A percentile compares a stretch with the other conserved stretches of the same genome.
These are phyloP conservation scores for Cystoderma amianthinum DNA, from an alignment of 768 basidiomycete genomes.

Conservation along the genomic window DNA sequence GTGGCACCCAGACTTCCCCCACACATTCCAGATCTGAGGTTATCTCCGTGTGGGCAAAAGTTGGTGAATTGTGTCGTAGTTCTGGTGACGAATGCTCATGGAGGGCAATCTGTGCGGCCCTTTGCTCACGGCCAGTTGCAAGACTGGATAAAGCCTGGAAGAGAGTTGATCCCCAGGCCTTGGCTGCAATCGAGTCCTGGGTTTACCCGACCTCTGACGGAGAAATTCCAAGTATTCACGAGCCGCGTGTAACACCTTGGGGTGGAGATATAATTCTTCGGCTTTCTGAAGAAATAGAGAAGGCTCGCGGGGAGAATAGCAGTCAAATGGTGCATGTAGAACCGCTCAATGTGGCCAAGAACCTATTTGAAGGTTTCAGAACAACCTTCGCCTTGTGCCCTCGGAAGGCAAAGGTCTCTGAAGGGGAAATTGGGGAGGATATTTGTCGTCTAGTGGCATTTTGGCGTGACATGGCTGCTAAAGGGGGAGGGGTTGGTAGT, in stretches of 20 bases:
- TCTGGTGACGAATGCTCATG: constrained; percentile 77
- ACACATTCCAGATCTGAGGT: constrained; percentile 70
- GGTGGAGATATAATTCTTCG: constrained; percentile 48
- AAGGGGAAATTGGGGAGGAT: constrained; percentile 36
- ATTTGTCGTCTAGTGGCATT: constrained; percentile 42
- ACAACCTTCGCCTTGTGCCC: constrained; percentile 46
- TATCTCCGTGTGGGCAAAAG: constrained; percentile 63
- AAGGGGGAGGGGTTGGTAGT: constrained; percentile 29
- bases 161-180: constrained; percentile 54
- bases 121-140: constrained; percentile 71
- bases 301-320: constrained; percentile 32
- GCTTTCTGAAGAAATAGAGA: constrained; percentile 40
- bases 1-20: constrained; percentile 34
- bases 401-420: constrained; percentile 24
- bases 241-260: constrained; percentile 59
- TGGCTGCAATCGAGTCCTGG: constrained; percentile 63
- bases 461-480: constrained; percentile 46
- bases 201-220: constrained; percentile 35
- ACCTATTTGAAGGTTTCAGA: constrained; percentile 46
- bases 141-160: constrained; percentile 78
- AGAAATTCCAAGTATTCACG: constrained; percentile 20
- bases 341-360: constrained; percentile 31
- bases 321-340: constrained; percentile 37
- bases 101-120: constrained; percentile 63
- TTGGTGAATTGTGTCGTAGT: constrained; percentile 68